A percentile compares a stretch with the other conserved stretches of the same genome.
Conservation (phyloP, 345 rosid genomes). For the Linum trigynum region DNA sequence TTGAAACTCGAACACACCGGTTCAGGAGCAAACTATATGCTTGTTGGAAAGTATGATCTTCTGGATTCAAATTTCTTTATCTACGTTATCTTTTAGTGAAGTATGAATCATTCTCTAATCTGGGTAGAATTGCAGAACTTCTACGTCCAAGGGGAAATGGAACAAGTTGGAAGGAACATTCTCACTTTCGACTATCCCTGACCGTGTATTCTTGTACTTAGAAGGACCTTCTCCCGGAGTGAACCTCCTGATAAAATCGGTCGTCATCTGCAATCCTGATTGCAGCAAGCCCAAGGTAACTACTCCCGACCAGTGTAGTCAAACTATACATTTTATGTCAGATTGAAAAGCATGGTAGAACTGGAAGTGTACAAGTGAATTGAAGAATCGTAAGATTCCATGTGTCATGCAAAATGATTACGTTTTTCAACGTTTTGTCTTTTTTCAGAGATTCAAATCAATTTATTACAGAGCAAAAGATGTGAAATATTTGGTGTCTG, state of each 20-base stretch:
- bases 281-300: constrained; percentile 39
- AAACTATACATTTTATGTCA: not conserved
- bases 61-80: constrained; percentile 9
- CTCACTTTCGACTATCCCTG: constrained; percentile 50
- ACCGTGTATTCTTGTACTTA: constrained; percentile 59
- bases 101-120: constrained; percentile 1
- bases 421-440: no score
- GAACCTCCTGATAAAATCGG: constrained; percentile 66
- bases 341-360: not conserved
- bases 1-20: constrained; percentile 48
- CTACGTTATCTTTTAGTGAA: not conserved
- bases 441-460: no score
- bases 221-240: constrained; percentile 91
- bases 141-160: constrained; percentile 58
- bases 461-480: no score
- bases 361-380: no score
- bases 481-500: no score
- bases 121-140: constrained; percentile 37
- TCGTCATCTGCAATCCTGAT: constrained; percentile 40
- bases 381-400: no score
- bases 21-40: constrained; percentile 42
- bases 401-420: no score
- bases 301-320: not conserved
- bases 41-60: constrained; percentile 59
- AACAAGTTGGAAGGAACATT: constrained; percentile 69